Conservation (phyloP, 257 asterid genomes). For the Knoxia roxburghii region DNA sequence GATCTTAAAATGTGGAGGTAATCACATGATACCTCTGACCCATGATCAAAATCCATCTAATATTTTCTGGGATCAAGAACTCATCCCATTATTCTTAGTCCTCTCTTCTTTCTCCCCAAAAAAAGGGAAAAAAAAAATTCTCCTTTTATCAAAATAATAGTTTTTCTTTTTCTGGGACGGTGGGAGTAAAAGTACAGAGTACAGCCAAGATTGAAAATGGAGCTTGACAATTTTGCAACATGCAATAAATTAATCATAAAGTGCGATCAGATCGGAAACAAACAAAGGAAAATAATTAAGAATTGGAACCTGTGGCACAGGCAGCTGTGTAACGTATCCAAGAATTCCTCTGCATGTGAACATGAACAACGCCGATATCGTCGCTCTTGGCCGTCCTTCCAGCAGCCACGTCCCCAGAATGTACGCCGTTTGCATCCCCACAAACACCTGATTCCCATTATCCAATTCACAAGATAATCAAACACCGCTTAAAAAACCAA, state of each 20-base stretch:
- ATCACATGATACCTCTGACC: too few species aligned
- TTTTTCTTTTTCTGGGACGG: too few species aligned
- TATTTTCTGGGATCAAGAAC: too few species aligned
- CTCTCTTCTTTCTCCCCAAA: too few species aligned
- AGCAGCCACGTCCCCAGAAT: constrained; percentile 73
- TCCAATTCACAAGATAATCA: background rate
- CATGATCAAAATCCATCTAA: too few species aligned
- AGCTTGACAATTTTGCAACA: background rate
- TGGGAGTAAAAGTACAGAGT: too few species aligned
- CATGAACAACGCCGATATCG: constrained; percentile 79
- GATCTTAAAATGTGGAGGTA: background rate
- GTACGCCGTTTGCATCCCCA: constrained; percentile 75
- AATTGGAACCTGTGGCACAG: constrained; percentile 67
- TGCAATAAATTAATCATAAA: background rate
- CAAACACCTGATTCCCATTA: constrained; percentile 47
- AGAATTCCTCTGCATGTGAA: constrained; percentile 92
- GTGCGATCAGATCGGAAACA: background rate
- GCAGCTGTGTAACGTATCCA: constrained; percentile 89
- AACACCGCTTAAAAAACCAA: too few species aligned
- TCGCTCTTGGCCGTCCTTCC: constrained; percentile 84
- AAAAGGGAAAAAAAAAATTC: too few species aligned
- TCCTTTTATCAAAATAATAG: too few species aligned
- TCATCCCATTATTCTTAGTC: too few species aligned
- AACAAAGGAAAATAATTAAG: background rate
- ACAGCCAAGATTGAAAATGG: background rate